Evolutionary conservation across 2,329 filamentous ascomycete species (phyloP), one percentile per base, ranked within the genome.

Genomic region (Trichoderma semiorbis): DNA sequence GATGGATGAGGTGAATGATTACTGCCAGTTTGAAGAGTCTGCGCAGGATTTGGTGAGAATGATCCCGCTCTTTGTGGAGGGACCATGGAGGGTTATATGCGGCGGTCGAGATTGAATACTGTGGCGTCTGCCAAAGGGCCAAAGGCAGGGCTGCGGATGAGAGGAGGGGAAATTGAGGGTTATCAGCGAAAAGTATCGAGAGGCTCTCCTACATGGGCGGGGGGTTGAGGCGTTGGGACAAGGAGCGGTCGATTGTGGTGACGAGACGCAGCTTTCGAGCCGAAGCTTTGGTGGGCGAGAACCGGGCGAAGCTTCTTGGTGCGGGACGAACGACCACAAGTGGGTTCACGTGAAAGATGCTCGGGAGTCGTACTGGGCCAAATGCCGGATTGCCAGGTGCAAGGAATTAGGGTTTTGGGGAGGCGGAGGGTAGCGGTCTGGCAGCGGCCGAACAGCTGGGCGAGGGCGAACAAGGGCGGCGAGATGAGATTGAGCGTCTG

Each of bases 11-110:
- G 85, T 73, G 87, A 88, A 79, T 89, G 85, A 79, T 82, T 84
- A 75, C 82, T 81, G 80, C 86, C 86, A 78, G 86, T 88, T 80
- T 89, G 86, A 75, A 88, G 82, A 79, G 84, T 83, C 79, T 88
- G 85, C 76, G 85, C 84, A 84, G 86, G 86, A 84, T 85, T 88
- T 83, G 88, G 88, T 80, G 88, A 89, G 82, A 89, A 89, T 80
- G 87, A 88, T 88, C 87, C 88, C 84, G 87, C 84, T 86, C 87
- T 85, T 83, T 86, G 84, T 84, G 82, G 85, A 83, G 86, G 85
- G 84, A 87, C 85, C 86, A 88, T 88, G 86, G 84, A 81, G 83
- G 79, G 81, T 77, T 82, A 78, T 81, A 80, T 74, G 77, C 70
- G 72, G 76, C 73, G 77, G 76, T 76, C 77, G 78, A 76, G 74